Evolutionary conservation across 1,284 basidiomycete genomes (phyloP), one percentile per base, ranked within the genome.

Genomic region (Gymnopus androsaceus): DNA sequence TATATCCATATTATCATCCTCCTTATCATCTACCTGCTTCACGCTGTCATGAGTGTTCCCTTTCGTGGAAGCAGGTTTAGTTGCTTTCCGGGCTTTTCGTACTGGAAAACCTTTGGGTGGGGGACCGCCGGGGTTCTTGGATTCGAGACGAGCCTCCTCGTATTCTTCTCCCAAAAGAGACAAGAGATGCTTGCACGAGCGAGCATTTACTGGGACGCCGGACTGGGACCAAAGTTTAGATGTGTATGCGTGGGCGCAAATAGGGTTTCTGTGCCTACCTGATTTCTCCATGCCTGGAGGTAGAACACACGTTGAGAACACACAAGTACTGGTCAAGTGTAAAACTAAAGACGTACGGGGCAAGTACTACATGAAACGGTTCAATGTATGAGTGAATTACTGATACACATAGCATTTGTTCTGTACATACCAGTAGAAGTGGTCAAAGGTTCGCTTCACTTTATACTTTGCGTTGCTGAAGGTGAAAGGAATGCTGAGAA

Each of bases 141-240:
- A 63, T 55, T 76, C 74, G 23, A 82, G 46, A 4, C 82, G 77
- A 1, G 77, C 81, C 25, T 68, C 67, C 64, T 85, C 83, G 65
- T 85, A 87, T 40, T 72, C 71, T 14, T 83, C 81, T 1, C 85
- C 85, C 12, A 88, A 73, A 17, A 86, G 66, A 1, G 75, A 67
- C 55, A 77, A 77, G 34, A 87, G 71, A 63, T 88, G 85, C 59
- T 85, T 82, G 73, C 85, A 87, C 3, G 80, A 77, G 19, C 84
- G 81, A 2, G 78, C 79, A 62, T 83, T 79, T 36, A 80, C 73
- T 8, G 81, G 78, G 14, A 64, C 67, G 14, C 79, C 76, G 27
- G 69, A 68, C 75, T 81, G 55, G 31, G 36, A 44, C 2, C 12
- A 1, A 59, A 14, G 41, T 41, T 30, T 42, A 57, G 55, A 38